These are phyloP conservation scores for Ceratocystis lukuohia DNA, from an alignment of 2,329 filamentous ascomycete species.

Conservation along the genomic window DNA sequence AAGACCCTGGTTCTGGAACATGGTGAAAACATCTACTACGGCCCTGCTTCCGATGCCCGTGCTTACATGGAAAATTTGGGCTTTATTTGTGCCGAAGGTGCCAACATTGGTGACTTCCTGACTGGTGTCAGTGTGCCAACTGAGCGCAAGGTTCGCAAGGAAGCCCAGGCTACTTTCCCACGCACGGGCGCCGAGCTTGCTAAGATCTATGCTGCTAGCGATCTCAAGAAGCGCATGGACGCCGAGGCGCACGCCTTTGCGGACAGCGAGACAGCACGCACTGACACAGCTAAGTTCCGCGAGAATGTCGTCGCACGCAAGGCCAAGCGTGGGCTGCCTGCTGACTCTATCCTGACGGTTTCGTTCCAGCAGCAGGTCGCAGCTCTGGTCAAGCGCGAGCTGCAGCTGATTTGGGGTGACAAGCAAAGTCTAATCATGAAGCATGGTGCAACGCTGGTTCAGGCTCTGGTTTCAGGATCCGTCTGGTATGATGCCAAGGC, in stretches of 20 bases:
- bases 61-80: constrained; percentile 55
- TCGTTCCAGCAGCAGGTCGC: constrained; percentile 42
- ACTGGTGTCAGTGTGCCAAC: constrained; percentile 56
- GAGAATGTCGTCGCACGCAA: constrained; percentile 41
- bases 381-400: constrained; percentile 45
- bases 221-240: constrained; percentile 37
- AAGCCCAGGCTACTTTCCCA: constrained; percentile 31
- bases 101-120: constrained; percentile 58
- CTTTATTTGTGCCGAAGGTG: constrained; percentile 51
- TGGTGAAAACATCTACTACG: constrained; percentile 50
- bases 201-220: constrained; percentile 38
- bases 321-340: constrained; percentile 35
- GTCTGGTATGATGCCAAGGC: constrained; percentile 52
- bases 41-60: constrained; percentile 44
- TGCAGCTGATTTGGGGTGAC: constrained; percentile 52
- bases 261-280: constrained; percentile 33
- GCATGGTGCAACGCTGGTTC: constrained; percentile 41
- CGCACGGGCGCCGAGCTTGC: constrained; percentile 34
- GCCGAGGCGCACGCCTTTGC: constrained; percentile 43
- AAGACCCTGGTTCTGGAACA: constrained; percentile 47
- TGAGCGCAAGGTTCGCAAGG: constrained; percentile 47
- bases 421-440: constrained; percentile 51
- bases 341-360: constrained; percentile 43
- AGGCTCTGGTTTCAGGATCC: constrained; percentile 51
- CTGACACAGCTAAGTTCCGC: constrained; percentile 40